Evolutionary conservation across 108 stramenopile species (phyloP).

Genomic region (Licmophora abbreviata): DNA sequence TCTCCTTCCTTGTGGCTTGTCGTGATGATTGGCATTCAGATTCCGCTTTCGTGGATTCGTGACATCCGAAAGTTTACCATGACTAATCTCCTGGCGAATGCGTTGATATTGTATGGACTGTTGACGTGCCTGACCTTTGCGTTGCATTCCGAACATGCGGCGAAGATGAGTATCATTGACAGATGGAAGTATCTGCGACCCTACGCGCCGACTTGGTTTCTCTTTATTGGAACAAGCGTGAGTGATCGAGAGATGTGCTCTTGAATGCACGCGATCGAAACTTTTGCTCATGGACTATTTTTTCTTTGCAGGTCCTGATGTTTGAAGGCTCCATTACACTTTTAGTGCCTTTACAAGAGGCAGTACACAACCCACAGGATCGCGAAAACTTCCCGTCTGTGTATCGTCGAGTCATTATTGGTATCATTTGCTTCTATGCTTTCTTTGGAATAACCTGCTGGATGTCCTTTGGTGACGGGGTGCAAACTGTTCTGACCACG

Average conservation of each 20-base stretch:
- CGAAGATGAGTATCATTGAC: conserved; percentile 1
- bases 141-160: conserved; percentile 13
- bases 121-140: conserved; percentile 21
- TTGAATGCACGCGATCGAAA: too few species aligned
- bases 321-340: conserved; percentile 54
- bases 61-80: conserved; percentile 38
- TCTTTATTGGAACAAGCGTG: conserved; percentile 44
- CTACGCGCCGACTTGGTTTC: conserved; percentile 20
- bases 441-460: conserved; percentile 41
- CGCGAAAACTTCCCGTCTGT: conserved; percentile 23
- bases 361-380: conserved; percentile 27
- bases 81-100: conserved; percentile 37
- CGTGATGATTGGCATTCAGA: conserved; percentile 24
- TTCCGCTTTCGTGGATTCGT: conserved; percentile 39
- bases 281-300: too few species aligned
- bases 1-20: conserved; percentile 15
- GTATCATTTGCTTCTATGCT: conserved; percentile 33
- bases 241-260: too few species aligned
- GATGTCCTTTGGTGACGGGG: conserved; percentile 32
- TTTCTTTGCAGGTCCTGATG: too few species aligned
- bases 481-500: conserved; percentile 36
- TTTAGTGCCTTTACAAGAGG: conserved; percentile 47
- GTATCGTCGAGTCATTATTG: conserved; percentile 21
- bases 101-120: conserved; percentile 38
- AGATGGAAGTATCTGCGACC: conserved; percentile 11